A percentile compares a stretch with the other conserved stretches of the same genome.
These are phyloP conservation scores for Dactylellina haptotyla DNA, from an alignment of 2,329 filamentous ascomycete genomes.

Conservation along the genomic window DNA sequence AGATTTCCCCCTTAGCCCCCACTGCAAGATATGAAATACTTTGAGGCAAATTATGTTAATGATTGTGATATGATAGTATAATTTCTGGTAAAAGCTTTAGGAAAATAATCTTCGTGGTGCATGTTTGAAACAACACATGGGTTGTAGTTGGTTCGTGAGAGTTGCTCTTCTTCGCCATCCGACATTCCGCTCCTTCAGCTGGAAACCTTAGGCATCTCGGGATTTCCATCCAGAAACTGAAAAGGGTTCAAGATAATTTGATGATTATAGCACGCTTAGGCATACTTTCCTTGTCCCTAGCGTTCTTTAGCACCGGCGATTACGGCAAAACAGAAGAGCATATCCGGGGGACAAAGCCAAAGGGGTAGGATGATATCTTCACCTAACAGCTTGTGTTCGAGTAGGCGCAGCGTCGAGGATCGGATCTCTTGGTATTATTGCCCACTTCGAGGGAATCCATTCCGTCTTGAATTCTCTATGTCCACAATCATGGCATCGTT, in stretches of 20 bases:
- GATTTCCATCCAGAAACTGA: not conserved
- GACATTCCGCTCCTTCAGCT: not conserved
- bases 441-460: too few species aligned
- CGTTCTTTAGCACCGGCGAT: not conserved
- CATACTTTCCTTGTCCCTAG: not conserved
- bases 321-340: not conserved
- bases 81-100: not conserved
- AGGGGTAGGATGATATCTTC: not conserved
- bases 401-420: not conserved
- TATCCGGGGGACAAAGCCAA: not conserved
- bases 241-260: not conserved
- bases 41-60: conserved; percentile 4
- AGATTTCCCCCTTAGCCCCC: not conserved
- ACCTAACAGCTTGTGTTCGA: not conserved
- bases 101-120: not conserved
- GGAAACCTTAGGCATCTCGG: not conserved
- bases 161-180: not conserved
- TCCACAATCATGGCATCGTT: not conserved
- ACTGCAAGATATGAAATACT: not conserved
- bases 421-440: too few species aligned
- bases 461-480: not conserved
- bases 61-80: conserved; percentile 9
- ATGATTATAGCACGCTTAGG: not conserved
- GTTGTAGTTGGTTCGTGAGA: not conserved
- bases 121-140: not conserved